These are phyloP conservation scores for Colletotrichum tamarilloi DNA, from an alignment of 2,329 filamentous ascomycete genomes.

Conservation along the genomic window DNA sequence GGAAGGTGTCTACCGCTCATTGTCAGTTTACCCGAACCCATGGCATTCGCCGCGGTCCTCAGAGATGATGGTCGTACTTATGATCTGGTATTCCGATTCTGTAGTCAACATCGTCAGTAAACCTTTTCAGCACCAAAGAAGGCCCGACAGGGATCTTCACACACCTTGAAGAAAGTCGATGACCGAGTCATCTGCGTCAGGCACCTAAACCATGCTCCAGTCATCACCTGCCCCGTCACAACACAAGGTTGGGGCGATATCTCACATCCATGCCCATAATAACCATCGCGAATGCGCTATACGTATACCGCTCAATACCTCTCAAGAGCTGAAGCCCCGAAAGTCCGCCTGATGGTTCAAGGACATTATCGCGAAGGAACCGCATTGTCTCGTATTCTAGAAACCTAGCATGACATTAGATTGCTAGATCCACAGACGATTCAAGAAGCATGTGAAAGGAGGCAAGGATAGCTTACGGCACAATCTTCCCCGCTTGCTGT, in stretches of 20 bases:
- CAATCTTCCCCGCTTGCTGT: slow-evolving; percentile 5
- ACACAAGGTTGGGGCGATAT: background rate
- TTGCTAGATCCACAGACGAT: too few species aligned
- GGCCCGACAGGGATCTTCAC: background rate
- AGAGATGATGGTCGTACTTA: background rate
- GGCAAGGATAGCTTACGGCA: background rate
- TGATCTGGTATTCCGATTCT: slow-evolving; percentile 14
- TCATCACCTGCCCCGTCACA: background rate
- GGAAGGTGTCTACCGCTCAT: background rate
- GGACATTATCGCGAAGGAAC: background rate
- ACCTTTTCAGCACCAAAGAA: background rate
- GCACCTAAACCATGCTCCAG: background rate
- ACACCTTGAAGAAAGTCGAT: background rate
- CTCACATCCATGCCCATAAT: slow-evolving; percentile 9
- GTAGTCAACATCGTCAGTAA: background rate
- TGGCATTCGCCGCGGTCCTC: background rate
- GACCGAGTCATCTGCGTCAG: background rate
- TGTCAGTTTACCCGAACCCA: background rate
- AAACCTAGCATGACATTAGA: background rate
- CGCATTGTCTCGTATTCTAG: slow-evolving; percentile 8
- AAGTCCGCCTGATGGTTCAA: rapidly evolving
- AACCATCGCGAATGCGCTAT: background rate
- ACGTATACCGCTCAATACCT: background rate
- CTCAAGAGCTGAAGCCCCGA: background rate
- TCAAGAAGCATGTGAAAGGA: too few species aligned